Conservation (phyloP, 257 asterid genomes). For the Striga asiatica region DNA sequence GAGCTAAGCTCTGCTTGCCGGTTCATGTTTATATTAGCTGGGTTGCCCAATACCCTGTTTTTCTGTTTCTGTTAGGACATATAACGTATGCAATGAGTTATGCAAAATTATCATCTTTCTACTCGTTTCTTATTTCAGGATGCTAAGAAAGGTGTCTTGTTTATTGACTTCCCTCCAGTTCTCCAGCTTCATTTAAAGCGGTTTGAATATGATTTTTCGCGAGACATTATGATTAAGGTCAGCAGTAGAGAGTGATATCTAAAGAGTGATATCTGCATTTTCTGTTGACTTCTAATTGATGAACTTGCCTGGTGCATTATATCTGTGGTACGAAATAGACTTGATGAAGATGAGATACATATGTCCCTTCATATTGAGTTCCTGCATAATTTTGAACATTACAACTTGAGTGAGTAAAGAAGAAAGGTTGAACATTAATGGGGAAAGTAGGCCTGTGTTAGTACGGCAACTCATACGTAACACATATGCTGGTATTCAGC, state of each 20-base stretch:
- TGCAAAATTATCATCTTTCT: not conserved
- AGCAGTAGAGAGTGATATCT: slow-evolving; percentile 13
- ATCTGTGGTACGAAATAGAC: not conserved
- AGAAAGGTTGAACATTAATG: not conserved
- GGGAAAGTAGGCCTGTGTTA: too few species aligned
- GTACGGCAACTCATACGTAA: too few species aligned
- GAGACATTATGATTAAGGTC: slow-evolving; percentile 40
- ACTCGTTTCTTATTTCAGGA: slow-evolving; percentile 24
- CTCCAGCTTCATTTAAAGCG: slow-evolving; percentile 46
- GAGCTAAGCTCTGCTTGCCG: slow-evolving; percentile 1
- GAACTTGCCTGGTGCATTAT: slow-evolving; percentile 5
- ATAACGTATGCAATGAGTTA: not conserved
- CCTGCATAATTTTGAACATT: slow-evolving; percentile 2
- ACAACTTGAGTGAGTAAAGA: slow-evolving; percentile 2
- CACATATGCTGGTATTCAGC: too few species aligned
- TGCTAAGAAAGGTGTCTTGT: slow-evolving; percentile 41
- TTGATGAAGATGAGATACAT: slow-evolving; percentile 3
- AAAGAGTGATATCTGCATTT: not conserved
- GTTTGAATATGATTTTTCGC: slow-evolving; percentile 37
- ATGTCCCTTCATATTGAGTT: not conserved
- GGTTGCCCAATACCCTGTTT: not conserved
- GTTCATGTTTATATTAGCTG: not conserved
- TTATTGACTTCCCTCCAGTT: slow-evolving; percentile 37
- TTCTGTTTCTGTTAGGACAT: not conserved
- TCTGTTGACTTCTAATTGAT: not conserved